Conservation (phyloP, 371 early-diverging fungal species). For the Capniomyces stellatus region DNA sequence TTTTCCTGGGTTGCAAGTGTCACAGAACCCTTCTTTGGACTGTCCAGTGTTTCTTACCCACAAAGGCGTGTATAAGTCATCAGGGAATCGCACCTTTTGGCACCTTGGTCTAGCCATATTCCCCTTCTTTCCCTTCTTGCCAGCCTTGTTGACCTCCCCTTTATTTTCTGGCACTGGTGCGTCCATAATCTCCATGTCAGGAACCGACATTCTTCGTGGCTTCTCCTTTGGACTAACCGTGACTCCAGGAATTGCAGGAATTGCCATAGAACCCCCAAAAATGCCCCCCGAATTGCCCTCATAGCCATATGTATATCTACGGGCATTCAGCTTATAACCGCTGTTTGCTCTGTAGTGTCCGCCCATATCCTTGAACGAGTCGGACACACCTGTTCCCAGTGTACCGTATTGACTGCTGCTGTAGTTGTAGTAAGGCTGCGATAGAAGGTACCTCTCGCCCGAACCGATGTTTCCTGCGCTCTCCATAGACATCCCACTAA, state of each 20-base stretch:
- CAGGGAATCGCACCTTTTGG: slow-evolving; percentile 36
- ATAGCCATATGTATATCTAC: neutral
- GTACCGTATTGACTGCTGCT: too few relatives aligned
- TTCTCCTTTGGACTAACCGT: slow-evolving; percentile 24
- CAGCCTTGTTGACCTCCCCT: slow-evolving; percentile 1
- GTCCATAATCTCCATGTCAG: slow-evolving; percentile 7
- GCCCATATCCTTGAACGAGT: too few relatives aligned
- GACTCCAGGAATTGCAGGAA: slow-evolving; percentile 21
- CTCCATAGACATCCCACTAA: too few relatives aligned
- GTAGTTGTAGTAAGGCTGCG: too few relatives aligned
- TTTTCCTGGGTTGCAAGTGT: slow-evolving; percentile 64
- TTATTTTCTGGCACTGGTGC: slow-evolving; percentile 7
- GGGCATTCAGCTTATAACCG: too few relatives aligned
- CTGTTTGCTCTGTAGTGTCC: too few relatives aligned
- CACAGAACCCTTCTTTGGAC: slow-evolving; percentile 74
- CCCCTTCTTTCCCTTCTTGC: neutral
- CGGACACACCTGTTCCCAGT: too few relatives aligned
- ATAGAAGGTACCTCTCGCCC: too few relatives aligned
- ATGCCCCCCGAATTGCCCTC: neutral
- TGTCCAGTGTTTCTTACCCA: slow-evolving; percentile 69
- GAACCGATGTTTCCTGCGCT: too few relatives aligned
- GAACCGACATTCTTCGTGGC: slow-evolving; percentile 19
- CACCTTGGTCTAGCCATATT: slow-evolving; percentile 10
- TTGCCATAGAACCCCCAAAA: neutral
- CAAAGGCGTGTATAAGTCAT: slow-evolving; percentile 73